Evolutionary conservation across 352 stramenopile genomes (phyloP).

Genomic region (Phytopythium sindhum): DNA sequence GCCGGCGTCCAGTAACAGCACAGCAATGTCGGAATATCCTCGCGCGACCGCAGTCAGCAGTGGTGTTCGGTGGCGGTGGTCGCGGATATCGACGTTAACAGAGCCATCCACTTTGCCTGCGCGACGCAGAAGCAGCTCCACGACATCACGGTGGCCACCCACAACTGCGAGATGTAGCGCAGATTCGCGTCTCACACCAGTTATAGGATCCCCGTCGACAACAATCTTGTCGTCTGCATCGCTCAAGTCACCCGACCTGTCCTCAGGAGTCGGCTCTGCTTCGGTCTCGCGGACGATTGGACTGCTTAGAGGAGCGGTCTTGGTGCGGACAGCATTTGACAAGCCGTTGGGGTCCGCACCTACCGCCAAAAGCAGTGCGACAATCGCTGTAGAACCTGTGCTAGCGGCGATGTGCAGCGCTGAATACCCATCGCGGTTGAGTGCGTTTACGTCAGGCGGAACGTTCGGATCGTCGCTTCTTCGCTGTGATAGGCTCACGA

Average conservation of each 20-base stretch:
- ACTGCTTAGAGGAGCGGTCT: constrained; percentile 4
- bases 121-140: not conserved
- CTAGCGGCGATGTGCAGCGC: constrained; percentile 2
- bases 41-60: not conserved
- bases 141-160: not conserved
- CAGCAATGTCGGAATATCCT: not conserved
- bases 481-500: not conserved
- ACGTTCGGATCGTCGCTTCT: not conserved
- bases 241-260: not conserved
- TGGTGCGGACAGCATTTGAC: not conserved
- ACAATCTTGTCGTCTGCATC: not conserved
- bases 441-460: not conserved
- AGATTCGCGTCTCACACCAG: not conserved
- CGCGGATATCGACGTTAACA: not conserved
- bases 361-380: not conserved
- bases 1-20: not conserved
- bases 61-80: not conserved
- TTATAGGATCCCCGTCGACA: not conserved
- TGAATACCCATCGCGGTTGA: not conserved
- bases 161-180: constrained; percentile 2
- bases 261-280: constrained; percentile 4
- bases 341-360: not conserved
- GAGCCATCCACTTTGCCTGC: not conserved
- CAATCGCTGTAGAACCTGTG: not conserved
- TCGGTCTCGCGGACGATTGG: not conserved